A percentile compares a stretch with the other conserved stretches of the same genome.
Conservation (phyloP, 192 early-diverging fungal species). For the Umbelopsis vinacea region DNA sequence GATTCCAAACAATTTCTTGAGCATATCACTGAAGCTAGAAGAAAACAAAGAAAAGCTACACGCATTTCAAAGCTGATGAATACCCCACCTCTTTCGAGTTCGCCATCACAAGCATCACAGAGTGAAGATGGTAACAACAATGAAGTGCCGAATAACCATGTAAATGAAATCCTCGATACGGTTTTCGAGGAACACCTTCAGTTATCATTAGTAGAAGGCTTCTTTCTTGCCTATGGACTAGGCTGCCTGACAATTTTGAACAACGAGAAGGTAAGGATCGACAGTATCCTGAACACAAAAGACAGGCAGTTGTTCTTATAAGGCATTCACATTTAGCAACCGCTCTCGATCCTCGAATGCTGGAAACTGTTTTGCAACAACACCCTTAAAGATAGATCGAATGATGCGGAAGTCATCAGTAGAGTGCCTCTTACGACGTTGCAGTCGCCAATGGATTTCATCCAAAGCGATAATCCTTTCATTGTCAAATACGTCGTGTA, state of each 20-base stretch:
- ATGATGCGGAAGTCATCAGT: not conserved
- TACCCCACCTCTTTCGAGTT: not conserved
- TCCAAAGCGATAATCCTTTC: conserved; percentile 48
- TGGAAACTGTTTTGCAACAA: conserved; percentile 38
- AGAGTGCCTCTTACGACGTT: not conserved
- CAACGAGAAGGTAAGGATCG: conserved; percentile 25
- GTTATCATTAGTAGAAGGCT: conserved; percentile 72
- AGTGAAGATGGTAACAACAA: too few species aligned
- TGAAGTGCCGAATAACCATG: too few species aligned
- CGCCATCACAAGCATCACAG: too few species aligned
- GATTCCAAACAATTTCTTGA: conserved; percentile 32
- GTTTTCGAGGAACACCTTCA: conserved; percentile 60
- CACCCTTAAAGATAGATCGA: not conserved
- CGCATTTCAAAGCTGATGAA: not conserved
- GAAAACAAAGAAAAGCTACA: conserved; percentile 22
- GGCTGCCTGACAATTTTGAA: conserved; percentile 55
- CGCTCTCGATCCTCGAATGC: conserved; percentile 42
- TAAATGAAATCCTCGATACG: too few species aligned
- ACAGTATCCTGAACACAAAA: not conserved
- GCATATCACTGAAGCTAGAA: conserved; percentile 44
- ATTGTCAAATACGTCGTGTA: conserved; percentile 75
- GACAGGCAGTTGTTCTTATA: not conserved
- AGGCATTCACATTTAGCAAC: not conserved
- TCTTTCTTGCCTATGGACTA: conserved; percentile 70
- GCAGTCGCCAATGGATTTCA: not conserved